Evolutionary conservation across 257 asterid species (phyloP), one percentile per base, ranked within the genome.

Genomic region (Eustoma russellianum): DNA sequence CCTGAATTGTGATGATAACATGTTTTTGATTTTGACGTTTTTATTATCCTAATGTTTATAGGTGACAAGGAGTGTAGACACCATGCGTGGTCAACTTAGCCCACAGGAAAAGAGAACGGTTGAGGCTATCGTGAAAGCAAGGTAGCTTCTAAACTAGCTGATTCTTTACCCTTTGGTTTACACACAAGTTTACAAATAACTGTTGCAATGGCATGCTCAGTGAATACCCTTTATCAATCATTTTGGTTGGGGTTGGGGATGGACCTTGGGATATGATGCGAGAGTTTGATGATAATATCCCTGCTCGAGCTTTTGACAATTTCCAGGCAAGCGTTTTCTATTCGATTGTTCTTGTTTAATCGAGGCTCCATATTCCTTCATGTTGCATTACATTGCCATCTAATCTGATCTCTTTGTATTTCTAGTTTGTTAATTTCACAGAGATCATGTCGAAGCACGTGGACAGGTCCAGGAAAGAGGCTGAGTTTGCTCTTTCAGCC

Each of bases 201-300:
- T 52, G 10, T 30, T 51, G 17, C 44, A 40, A 35, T 48, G 61
- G 47, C 28, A 24, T 66, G 60, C 68, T 51, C 81, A 88, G 97
- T 68, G 70, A 85, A 66, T 85, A 82, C 60, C 95, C 97, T 14
- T 65, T 88, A 62, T 88, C 97, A 34, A 88, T 88, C 64, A 43
- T 88, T 55, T 72, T 88, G 68, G 95, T 88, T 58, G 97, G 95
- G 43, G 97, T 88, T 67, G 97, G 97, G 34, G 95, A 84, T 58
- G 97, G 97, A 50, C 97, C 97, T 0, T 88, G 97, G 97, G 97
- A 88, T 64, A 88, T 85, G 94, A 88, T 88, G 97, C 82, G 62
- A 71, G 95, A 88, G 63, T 88, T 88, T 51, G 97, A 88, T 63
- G 97, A 88, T 52, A 88, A 88, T 56, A 88, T 88, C 59, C 96